These are phyloP conservation scores for Cyberlindnera nakhonratchasimensis DNA, from an alignment of 805 yeast species.

Conservation along the genomic window DNA sequence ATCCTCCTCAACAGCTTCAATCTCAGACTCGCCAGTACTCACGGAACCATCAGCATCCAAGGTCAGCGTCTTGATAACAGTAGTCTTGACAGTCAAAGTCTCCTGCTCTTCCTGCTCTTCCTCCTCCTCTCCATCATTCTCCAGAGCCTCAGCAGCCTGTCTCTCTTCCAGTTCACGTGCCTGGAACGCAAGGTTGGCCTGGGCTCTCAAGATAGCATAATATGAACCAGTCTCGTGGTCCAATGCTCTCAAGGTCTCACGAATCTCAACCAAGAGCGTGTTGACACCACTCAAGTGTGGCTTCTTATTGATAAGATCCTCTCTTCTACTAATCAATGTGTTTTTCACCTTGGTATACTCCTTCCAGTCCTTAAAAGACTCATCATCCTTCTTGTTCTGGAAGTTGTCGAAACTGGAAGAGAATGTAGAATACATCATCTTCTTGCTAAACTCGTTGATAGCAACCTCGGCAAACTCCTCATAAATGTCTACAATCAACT, in stretches of 20 bases:
- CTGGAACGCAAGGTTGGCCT: slow-evolving; percentile 57
- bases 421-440: slow-evolving; percentile 41
- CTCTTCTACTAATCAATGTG: slow-evolving; percentile 51
- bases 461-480: slow-evolving; percentile 74
- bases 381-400: slow-evolving; percentile 29
- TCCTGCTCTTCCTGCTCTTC: slow-evolving; percentile 1
- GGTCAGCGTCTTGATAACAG: slow-evolving; percentile 17
- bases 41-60: slow-evolving; percentile 17
- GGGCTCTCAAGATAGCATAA: slow-evolving; percentile 52
- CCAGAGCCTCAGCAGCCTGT: slow-evolving; percentile 19
- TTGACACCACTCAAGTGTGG: slow-evolving; percentile 32
- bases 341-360: slow-evolving; percentile 55
- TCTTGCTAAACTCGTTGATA: slow-evolving; percentile 59
- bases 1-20: slow-evolving; percentile 15
- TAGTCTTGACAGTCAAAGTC: slow-evolving; percentile 14
- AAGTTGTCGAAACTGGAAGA: slow-evolving; percentile 24
- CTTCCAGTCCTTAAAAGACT: slow-evolving; percentile 55
- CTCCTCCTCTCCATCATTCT: slow-evolving; percentile 5
- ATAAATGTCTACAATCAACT: slow-evolving; percentile 55
- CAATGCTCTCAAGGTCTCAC: slow-evolving; percentile 43
- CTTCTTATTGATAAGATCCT: slow-evolving; percentile 39
- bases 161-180: slow-evolving; percentile 45
- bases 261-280: slow-evolving; percentile 33
- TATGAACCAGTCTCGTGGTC: slow-evolving; percentile 61
- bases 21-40: slow-evolving; percentile 16